These are phyloP conservation scores for Dalechampia spathulata DNA, from an alignment of 441 rosid species.

Conservation along the genomic window DNA sequence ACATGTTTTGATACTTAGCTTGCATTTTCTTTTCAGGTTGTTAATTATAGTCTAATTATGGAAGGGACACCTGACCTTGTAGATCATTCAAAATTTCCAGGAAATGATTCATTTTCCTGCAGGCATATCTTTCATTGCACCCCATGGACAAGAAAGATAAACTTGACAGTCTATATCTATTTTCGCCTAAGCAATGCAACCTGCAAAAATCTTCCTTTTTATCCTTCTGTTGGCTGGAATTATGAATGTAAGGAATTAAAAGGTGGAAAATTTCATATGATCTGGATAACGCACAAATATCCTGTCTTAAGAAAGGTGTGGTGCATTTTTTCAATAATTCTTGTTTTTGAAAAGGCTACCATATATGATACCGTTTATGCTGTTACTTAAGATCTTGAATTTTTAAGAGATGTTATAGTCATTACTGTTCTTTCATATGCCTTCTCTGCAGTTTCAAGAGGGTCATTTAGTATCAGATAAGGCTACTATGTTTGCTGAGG, in stretches of 20 bases:
- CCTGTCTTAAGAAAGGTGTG: constrained; percentile 48
- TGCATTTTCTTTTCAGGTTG: constrained; percentile 43
- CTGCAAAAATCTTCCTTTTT: constrained; percentile 32
- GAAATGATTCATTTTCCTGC: constrained; percentile 35
- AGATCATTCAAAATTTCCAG: constrained; percentile 26
- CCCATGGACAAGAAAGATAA: constrained; percentile 26
- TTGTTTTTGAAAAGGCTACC: neutral
- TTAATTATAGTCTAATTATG: constrained; percentile 43
- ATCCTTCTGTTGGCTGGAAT: constrained; percentile 28
- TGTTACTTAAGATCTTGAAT: neutral
- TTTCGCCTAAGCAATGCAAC: constrained; percentile 33
- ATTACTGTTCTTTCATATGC: neutral
- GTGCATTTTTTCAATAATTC: constrained; percentile 6
- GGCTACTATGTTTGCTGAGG: constrained; percentile 55
- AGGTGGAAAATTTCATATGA: constrained; percentile 54
- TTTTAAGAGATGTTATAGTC: no score
- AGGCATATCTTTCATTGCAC: constrained; percentile 38
- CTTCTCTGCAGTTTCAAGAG: constrained; percentile 37
- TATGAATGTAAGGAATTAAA: constrained; percentile 33
- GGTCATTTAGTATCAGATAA: constrained; percentile 32
- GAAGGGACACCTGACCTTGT: constrained; percentile 50
- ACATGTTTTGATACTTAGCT: no score
- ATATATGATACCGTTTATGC: neutral
- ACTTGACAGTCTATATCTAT: constrained; percentile 31
- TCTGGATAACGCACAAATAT: constrained; percentile 58